Evolutionary conservation across 2,329 filamentous ascomycete species (phyloP), one percentile per base, ranked within the genome.

Genomic region (Neopestalotiopsis rosae): DNA sequence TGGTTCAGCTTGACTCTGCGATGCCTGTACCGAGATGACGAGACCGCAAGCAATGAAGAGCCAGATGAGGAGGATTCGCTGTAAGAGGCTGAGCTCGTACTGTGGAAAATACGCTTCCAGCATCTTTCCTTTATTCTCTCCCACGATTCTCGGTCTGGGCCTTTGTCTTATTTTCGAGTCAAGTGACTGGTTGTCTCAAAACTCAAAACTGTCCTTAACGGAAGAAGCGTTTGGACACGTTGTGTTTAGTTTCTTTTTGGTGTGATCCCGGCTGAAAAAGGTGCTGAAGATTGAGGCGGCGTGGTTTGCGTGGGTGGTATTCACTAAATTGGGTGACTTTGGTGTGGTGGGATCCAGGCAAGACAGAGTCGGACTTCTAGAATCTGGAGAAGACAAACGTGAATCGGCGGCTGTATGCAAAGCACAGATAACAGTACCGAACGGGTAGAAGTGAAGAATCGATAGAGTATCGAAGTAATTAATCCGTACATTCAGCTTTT

Each of bases 41-140:
- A 74, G 63, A 30, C 70, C 71, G 64, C 67, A 68, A 57, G 63
- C 61, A 65, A 72, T 68, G 45, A 74, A 74, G 64, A 69, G 59
- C 70, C 71, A 74, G 65, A 74, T 72, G 20, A 74, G 61, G 32
- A 71, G 66, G 40, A 74, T 67, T 67, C 72, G 72, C 67, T 74
- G 71, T 14, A 74, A 40, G 40, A 74, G 59, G 14, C 61, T 62
- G 17, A 72, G 71, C 34, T 74, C 71, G 62, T 70, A 68, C 59
- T 67, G 61, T n/a, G 71, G 69, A 24, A 72, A 20, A 62, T 66
- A 68, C 10, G 32, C 24, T 38, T 68, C 65, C 57, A 68, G 49
- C 57, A 69, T 61, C 52, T 58, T 20, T 45, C 28, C 56, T 38
- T 49, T 24, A 32, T 24, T 49, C 20, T 17, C 30, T 30, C 13